Percentiles rank a stretch among this genome's conserved stretches.
These are phyloP conservation scores for Fomitopsis betulina DNA, from an alignment of 1,284 basidiomycete species.

Conservation along the genomic window DNA sequence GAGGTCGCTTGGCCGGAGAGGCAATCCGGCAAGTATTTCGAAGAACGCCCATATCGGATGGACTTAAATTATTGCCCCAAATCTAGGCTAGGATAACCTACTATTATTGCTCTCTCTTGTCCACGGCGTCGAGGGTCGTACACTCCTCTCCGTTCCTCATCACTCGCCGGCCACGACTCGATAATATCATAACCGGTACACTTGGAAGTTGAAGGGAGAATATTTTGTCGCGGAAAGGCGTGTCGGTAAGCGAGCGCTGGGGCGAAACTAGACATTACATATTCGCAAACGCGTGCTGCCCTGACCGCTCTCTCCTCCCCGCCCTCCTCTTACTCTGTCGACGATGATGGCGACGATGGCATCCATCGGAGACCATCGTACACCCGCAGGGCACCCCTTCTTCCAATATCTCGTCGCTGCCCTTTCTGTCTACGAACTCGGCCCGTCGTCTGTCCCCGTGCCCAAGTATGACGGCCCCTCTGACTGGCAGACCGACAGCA, in stretches of 20 bases:
- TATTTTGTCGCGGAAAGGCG: background rate
- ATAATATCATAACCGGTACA: too few species aligned
- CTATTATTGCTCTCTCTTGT: too few species aligned
- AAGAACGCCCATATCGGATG: too few species aligned
- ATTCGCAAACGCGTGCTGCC: background rate
- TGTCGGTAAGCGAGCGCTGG: background rate
- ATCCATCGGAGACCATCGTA: slow-evolving; percentile 15
- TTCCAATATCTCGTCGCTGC: slow-evolving; percentile 34
- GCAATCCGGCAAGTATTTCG: too few species aligned
- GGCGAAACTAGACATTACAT: background rate
- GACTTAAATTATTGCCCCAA: too few species aligned
- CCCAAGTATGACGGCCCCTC: slow-evolving; percentile 60
- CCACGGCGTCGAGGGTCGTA: too few species aligned
- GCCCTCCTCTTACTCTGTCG: slow-evolving; percentile 11
- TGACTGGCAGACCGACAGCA: slow-evolving; percentile 62
- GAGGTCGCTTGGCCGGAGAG: too few species aligned
- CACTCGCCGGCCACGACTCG: too few species aligned
- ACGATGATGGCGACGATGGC: slow-evolving; percentile 22
- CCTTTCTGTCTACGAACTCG: slow-evolving; percentile 37
- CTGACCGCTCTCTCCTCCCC: slow-evolving; percentile 6
- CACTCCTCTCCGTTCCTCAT: too few species aligned
- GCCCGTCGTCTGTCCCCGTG: slow-evolving; percentile 39
- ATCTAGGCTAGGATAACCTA: too few species aligned
- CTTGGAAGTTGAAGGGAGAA: background rate
- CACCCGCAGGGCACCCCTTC: slow-evolving; percentile 28